Conservation (phyloP, 1,139 yeast genomes). For the Meyerozyma elateridarum region DNA sequence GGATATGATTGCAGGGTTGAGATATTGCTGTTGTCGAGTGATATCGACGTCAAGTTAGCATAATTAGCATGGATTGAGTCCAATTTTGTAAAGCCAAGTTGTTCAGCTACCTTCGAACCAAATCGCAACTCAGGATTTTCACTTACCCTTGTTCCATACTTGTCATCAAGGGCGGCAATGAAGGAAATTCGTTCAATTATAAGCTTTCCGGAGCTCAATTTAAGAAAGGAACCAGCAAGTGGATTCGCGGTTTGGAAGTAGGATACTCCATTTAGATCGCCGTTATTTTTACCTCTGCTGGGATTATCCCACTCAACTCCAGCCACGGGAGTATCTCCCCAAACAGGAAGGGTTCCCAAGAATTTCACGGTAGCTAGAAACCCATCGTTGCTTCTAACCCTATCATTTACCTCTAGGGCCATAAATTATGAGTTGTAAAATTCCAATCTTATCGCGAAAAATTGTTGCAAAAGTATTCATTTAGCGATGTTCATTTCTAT, state of each 20-base stretch:
- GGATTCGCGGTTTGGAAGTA: constrained; percentile 36
- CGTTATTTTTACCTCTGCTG: constrained; percentile 54
- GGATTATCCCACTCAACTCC: constrained; percentile 88
- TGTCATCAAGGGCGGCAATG: constrained; percentile 40
- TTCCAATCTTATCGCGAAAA: constrained; percentile 4
- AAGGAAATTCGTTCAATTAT: constrained; percentile 26
- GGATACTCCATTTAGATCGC: constrained; percentile 36
- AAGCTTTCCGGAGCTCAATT: constrained; percentile 32
- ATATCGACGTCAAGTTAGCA: constrained; percentile 38
- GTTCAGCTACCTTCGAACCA: constrained; percentile 55
- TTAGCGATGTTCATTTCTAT: too few species aligned
- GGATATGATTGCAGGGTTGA: constrained; percentile 11
- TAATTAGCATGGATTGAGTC: constrained; percentile 45
- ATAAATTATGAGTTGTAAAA: constrained; percentile 1
- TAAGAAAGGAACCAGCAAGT: constrained; percentile 65
- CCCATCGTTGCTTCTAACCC: constrained; percentile 43
- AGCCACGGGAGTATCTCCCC: constrained; percentile 53
- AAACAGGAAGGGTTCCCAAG: constrained; percentile 51
- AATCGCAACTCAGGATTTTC: constrained; percentile 29
- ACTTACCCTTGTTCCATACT: constrained; percentile 15
- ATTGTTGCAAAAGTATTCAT: background rate
- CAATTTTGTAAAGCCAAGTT: constrained; percentile 61
- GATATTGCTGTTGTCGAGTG: constrained; percentile 42
- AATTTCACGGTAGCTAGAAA: constrained; percentile 60
- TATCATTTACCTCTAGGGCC: constrained; percentile 24